These are phyloP conservation scores for Coemansia sp. DNA, from an alignment of 192 early-diverging fungal species.

Conservation along the genomic window DNA sequence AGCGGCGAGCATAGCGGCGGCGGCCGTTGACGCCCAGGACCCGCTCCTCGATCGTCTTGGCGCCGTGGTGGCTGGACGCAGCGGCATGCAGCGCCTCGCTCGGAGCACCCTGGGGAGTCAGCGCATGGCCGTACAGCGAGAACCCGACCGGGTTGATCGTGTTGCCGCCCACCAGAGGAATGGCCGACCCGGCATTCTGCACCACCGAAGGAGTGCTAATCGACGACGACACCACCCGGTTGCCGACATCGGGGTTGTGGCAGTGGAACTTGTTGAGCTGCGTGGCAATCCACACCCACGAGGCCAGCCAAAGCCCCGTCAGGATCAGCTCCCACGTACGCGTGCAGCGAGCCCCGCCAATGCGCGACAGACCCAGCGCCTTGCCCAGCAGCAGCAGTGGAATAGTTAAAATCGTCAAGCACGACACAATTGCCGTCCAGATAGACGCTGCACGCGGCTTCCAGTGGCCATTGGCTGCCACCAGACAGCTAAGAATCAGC, in stretches of 20 bases:
- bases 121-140: constrained; percentile 43
- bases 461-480: constrained; percentile 47
- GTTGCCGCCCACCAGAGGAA: background rate
- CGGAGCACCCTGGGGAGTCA: constrained; percentile 28
- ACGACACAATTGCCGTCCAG: constrained; percentile 39
- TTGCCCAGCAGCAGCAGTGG: constrained; percentile 38
- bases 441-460: constrained; percentile 46
- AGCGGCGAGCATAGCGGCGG: constrained; percentile 31
- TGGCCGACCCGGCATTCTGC: background rate
- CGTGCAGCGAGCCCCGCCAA: constrained; percentile 33
- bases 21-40: constrained; percentile 24
- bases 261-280: constrained; percentile 49
- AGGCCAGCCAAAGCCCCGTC: constrained; percentile 39
- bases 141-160: constrained; percentile 23
- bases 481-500: constrained; percentile 37
- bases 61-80: background rate
- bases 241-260: constrained; percentile 5
- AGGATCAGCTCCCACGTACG: constrained; percentile 43
- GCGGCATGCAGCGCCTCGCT: constrained; percentile 21
- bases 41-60: constrained; percentile 15
- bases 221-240: background rate
- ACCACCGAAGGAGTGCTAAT: background rate
- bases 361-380: constrained; percentile 17
- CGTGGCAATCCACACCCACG: constrained; percentile 46
- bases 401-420: constrained; percentile 33